Conservation (phyloP, 192 early-diverging fungal genomes). For the Chytriomyces sp. region DNA sequence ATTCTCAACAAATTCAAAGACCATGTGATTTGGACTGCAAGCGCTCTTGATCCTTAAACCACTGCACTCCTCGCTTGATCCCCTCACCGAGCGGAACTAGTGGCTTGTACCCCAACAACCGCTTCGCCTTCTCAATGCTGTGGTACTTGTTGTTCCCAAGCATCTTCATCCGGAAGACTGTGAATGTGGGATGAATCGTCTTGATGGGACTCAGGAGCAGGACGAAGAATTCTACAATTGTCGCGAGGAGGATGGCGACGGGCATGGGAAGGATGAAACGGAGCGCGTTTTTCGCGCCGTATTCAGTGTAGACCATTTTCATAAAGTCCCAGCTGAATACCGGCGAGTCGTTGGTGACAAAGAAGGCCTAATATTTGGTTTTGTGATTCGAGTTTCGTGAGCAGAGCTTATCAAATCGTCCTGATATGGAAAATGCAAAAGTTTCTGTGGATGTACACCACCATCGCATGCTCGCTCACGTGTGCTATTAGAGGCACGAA, state of each 20-base stretch:
- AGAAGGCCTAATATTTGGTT: conserved; percentile 81
- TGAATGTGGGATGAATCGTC: conserved; percentile 72
- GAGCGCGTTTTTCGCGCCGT: conserved; percentile 38
- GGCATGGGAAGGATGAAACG: conserved; percentile 33
- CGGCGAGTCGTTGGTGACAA: conserved; percentile 90
- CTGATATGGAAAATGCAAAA: background rate
- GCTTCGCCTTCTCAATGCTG: conserved; percentile 85
- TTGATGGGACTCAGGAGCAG: conserved; percentile 59
- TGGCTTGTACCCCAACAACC: conserved; percentile 66
- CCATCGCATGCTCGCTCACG: background rate
- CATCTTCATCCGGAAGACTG: conserved; percentile 76
- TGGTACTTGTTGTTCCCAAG: conserved; percentile 81
- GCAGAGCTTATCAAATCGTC: background rate
- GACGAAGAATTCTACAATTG: conserved; percentile 64
- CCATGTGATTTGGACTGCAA: background rate
- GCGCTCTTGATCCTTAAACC: conserved; percentile 38
- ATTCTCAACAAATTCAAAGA: too few species aligned
- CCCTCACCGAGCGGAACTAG: conserved; percentile 60
- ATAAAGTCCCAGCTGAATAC: conserved; percentile 87
- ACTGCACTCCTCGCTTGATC: conserved; percentile 39
- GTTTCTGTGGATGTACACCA: background rate
- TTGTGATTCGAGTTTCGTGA: too few species aligned
- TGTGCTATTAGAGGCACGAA: too few species aligned
- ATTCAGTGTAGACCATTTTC: conserved; percentile 54
- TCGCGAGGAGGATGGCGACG: conserved; percentile 62